phyloP scores from a whole-genome alignment of 495 filamentous ascomycete genomes.

The Aspergillus mulundensis region DNA sequence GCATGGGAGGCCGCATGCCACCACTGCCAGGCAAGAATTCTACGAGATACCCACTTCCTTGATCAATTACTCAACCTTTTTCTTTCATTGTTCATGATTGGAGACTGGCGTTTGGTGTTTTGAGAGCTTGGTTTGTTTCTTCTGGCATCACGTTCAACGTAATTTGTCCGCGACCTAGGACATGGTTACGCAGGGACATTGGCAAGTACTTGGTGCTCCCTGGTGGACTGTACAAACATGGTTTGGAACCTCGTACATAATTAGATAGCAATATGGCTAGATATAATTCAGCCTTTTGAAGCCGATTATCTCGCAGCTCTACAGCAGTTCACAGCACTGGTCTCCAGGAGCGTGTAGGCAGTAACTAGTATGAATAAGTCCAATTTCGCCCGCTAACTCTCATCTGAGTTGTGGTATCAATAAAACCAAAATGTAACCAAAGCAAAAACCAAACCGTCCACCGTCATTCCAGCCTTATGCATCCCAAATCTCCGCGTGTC shows the following conservation, averaged over 20 bases:
- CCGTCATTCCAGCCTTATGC: too few species aligned
- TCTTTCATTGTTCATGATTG: not conserved
- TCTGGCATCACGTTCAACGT: not conserved
- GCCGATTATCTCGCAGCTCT: not conserved
- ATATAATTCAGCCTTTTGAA: conserved; percentile 5
- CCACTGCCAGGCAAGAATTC: conserved; percentile 18
- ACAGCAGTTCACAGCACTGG: not conserved
- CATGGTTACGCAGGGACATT: not conserved
- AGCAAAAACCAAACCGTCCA: not conserved
- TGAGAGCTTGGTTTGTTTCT: not conserved
- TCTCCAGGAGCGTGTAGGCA: not conserved
- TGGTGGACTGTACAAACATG: conserved; percentile 2
- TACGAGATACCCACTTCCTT: conserved; percentile 26
- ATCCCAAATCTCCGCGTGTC: not conserved
- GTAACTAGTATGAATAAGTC: not conserved
- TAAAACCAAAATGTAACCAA: not conserved
- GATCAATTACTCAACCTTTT: conserved; percentile 11
- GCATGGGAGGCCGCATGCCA: conserved; percentile 27
- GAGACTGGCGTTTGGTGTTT: conserved; percentile 3
- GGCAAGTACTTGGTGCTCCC: not conserved
- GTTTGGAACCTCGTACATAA: conserved; percentile 2
- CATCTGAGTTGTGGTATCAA: not conserved
- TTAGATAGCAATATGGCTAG: conserved; percentile 2
- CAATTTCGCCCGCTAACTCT: not conserved
- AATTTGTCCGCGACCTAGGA: not conserved